A percentile compares a stretch with the other conserved stretches of the same genome.
Conservation (phyloP, 805 yeast species). For the Cephaloascus fragrans region DNA sequence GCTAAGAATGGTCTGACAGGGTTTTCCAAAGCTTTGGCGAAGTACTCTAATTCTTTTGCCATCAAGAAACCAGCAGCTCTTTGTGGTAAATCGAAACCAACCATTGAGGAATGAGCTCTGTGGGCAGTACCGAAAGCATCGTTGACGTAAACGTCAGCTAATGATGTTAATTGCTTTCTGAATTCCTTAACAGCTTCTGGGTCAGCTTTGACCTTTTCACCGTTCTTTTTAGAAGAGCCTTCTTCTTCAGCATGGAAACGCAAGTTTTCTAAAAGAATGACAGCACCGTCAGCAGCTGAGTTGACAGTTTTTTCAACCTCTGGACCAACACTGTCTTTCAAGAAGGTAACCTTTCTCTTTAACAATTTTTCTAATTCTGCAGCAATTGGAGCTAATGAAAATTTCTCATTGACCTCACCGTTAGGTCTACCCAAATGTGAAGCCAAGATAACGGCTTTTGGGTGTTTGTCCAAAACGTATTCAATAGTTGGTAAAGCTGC, state of each 20-base stretch:
- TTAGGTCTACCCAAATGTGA: constrained; percentile 99
- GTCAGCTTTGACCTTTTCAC: constrained; percentile 89
- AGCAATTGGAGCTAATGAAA: constrained; percentile 90
- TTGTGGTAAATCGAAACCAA: constrained; percentile 90
- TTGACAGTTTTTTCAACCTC: constrained; percentile 78
- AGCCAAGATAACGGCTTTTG: constrained; percentile 86
- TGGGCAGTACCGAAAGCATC: constrained; percentile 99
- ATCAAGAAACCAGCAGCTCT: constrained; percentile 98
- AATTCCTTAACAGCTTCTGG: constrained; percentile 74
- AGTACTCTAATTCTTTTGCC: constrained; percentile 94
- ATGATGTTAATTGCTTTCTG: constrained; percentile 81
- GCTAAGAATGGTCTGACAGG: constrained; percentile 98
- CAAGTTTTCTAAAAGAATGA: constrained; percentile 90
- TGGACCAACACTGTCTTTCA: constrained; percentile 85
- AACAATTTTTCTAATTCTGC: constrained; percentile 77
- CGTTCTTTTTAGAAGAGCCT: constrained; percentile 86
- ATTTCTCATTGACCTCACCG: constrained; percentile 80
- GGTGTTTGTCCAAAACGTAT: constrained; percentile 85
- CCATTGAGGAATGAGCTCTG: constrained; percentile 99
- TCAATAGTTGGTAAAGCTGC: constrained; percentile 98
- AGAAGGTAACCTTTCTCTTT: constrained; percentile 63
- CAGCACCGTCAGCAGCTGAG: constrained; percentile 66
- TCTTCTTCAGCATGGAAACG: constrained; percentile 98
- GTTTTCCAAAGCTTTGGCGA: constrained; percentile 96
- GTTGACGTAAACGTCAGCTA: constrained; percentile 95